These are phyloP conservation scores for Phytophthora cactorum DNA, from an alignment of 352 stramenopile species.

Conservation along the genomic window DNA sequence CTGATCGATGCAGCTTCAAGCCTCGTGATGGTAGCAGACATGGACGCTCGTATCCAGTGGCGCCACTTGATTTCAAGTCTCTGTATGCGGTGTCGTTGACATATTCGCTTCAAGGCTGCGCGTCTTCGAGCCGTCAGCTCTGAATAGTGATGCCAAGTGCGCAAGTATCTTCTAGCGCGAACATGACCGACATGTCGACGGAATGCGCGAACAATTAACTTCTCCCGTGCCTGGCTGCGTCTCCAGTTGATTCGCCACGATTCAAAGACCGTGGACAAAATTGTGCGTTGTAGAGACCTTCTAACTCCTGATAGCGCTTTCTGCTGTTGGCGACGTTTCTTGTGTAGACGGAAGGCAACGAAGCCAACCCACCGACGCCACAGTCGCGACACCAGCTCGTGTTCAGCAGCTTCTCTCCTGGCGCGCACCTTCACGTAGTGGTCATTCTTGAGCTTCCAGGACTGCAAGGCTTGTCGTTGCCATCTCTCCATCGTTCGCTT, in stretches of 20 bases:
- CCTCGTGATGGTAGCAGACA: slow-evolving; percentile 1
- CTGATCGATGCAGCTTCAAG: slow-evolving; percentile 15
- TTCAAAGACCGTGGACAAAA: slow-evolving; percentile 24
- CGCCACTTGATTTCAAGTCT: slow-evolving; percentile 17
- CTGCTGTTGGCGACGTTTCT: slow-evolving; percentile 20
- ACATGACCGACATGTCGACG: not conserved
- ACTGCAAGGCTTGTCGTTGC: slow-evolving; percentile 25
- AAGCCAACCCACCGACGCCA: slow-evolving; percentile 37
- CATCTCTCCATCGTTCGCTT: slow-evolving; percentile 3
- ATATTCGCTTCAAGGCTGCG: slow-evolving; percentile 9
- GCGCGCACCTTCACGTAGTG: not conserved
- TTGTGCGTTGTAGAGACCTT: slow-evolving; percentile 12
- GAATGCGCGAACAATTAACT: slow-evolving; percentile 6
- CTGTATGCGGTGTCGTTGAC: not conserved
- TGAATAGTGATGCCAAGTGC: slow-evolving; percentile 11
- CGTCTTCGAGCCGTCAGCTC: slow-evolving; percentile 15
- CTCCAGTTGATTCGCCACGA: slow-evolving; percentile 25
- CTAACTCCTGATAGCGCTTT: slow-evolving; percentile 2
- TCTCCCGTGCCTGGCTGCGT: not conserved
- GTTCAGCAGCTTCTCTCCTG: slow-evolving; percentile 8
- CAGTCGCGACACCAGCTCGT: slow-evolving; percentile 26
- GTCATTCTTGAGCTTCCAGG: slow-evolving; percentile 30
- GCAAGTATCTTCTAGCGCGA: slow-evolving; percentile 10
- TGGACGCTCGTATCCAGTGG: slow-evolving; percentile 16
- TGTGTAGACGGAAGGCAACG: slow-evolving; percentile 19